Evolutionary conservation across 257 asterid species (phyloP).

Genomic region (Solanum peruvianum): DNA sequence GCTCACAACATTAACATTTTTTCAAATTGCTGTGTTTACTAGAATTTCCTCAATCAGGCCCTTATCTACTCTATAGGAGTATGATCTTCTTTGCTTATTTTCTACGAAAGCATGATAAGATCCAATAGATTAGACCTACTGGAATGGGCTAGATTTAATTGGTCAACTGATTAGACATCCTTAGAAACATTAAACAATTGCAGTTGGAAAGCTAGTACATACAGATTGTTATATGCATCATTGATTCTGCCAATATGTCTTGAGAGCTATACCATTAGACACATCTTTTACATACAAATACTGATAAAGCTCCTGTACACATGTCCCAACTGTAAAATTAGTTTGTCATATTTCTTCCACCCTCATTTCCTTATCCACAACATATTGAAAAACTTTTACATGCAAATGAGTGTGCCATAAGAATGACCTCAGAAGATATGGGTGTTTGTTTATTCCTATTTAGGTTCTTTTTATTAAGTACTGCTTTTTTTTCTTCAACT

Average conservation of each 20-base stretch:
- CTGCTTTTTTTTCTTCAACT: background rate
- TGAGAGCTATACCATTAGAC: background rate
- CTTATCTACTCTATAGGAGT: background rate
- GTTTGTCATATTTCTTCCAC: background rate
- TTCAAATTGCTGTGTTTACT: background rate
- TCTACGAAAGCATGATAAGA: background rate
- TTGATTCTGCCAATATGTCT: background rate
- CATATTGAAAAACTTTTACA: background rate
- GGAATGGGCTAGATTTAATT: background rate
- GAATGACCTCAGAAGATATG: background rate
- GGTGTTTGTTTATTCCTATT: background rate
- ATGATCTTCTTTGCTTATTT: background rate
- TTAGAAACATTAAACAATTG: background rate
- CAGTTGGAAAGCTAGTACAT: background rate
- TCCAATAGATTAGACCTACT: background rate
- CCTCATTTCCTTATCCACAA: background rate
- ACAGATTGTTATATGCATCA: background rate
- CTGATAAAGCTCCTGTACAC: background rate
- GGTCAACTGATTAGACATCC: background rate
- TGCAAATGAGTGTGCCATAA: background rate
- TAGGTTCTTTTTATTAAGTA: background rate
- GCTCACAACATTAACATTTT: background rate
- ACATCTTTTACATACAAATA: background rate
- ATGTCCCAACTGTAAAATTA: background rate
- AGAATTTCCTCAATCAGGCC: background rate